Conservation (phyloP, 2,329 filamentous ascomycete species). For the Trichoderma harzianum region DNA sequence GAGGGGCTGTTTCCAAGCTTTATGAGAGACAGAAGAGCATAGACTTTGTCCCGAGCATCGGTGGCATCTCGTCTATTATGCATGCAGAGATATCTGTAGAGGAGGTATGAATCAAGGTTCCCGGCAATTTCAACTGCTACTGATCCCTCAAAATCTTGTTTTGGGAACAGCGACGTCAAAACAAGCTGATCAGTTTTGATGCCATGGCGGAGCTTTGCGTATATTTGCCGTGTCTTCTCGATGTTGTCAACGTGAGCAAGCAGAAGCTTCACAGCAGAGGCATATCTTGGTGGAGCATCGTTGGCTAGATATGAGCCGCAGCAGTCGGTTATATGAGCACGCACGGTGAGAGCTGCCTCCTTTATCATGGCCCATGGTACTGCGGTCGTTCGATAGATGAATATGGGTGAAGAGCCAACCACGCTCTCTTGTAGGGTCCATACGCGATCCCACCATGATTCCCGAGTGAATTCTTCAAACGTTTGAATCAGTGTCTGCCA, state of each 20-base stretch:
- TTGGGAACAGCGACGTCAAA: neutral
- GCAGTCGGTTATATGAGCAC: neutral
- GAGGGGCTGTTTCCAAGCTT: neutral
- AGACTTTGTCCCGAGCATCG: neutral
- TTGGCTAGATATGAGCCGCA: neutral
- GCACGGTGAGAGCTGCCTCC: neutral
- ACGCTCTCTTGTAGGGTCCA: neutral
- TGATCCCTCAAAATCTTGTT: neutral
- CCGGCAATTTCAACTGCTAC: neutral
- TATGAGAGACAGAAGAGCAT: neutral
- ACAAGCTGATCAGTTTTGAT: neutral
- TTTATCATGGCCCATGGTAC: neutral
- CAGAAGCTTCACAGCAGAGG: neutral
- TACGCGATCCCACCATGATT: neutral
- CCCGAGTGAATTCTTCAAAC: neutral
- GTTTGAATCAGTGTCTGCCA: neutral
- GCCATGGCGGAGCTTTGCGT: neutral
- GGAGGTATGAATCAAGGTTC: neutral
- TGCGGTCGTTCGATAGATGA: neutral
- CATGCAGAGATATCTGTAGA: slow-evolving; percentile 1
- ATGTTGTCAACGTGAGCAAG: neutral
- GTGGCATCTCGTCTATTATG: neutral
- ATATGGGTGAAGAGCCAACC: neutral
- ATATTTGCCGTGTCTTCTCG: neutral
- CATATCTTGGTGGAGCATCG: neutral